Evolutionary conservation across 768 basidiomycete genomes (phyloP), one percentile per base, ranked within the genome.

Genomic region (Lentinula lateritia): DNA sequence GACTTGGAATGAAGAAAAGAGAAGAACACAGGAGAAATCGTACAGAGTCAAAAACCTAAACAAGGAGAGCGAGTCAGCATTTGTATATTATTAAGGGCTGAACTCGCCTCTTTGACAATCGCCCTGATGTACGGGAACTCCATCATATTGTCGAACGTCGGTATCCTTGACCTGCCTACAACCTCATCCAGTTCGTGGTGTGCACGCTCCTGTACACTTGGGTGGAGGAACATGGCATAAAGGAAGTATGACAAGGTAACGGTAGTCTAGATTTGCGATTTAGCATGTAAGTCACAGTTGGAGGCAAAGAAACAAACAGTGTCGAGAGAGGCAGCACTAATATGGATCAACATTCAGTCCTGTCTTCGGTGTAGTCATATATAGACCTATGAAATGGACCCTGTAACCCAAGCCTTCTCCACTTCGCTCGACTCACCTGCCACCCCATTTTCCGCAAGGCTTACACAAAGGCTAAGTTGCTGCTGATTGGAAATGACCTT

Each of bases 141-240:
- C 18, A 20, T n/a, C 42, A 46, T 46, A 35, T 59, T 46, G 20
- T 20, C 42, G 20, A 59, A 50, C 10, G 58, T 23, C 38, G 58
- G 58, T 5, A 12, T 34, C 9, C 58, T 18, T 15, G 58, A 28
- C 3, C 58, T 43, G 15, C 58, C 58, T 28, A 59, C 58, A 10
- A 59, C 58, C n/a, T 20, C 16, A 35, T 59, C 58, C 32, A 59
- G 43, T 50, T 59, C 58, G 5, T 23, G 6, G 2, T 59, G 58
- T 6, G 58, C 58, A 12, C 46, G 16, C 16, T 32, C 16, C n/a
- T 59, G 58, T 12, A 59, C 58, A 32, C 48, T 15, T 32, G 58
- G 58, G 34, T 59, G 18, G 3, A 35, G 32, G 7, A 5, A 18
- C 58, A 59, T 50, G 10, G 45, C 58, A n/a, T 46, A 45, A 8